A percentile compares a stretch with the other conserved stretches of the same genome.
phyloP scores from a whole-genome alignment of 371 early-diverging fungal genomes.

The Mucor indicus region DNA sequence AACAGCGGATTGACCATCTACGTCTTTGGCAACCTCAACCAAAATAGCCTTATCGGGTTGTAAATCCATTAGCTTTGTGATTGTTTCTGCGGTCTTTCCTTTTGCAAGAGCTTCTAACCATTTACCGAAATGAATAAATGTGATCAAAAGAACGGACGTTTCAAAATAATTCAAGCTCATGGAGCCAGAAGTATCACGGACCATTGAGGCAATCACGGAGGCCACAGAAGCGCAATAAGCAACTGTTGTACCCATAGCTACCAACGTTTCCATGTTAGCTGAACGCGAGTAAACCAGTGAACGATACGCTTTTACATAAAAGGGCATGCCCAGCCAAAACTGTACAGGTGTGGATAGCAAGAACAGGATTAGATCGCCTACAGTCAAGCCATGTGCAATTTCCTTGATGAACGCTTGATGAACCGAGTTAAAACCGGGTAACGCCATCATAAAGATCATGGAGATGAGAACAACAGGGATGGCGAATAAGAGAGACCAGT shows the following conservation, averaged over 20 bases:
- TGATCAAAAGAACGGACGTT: constrained; percentile 63
- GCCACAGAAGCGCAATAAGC: constrained; percentile 60
- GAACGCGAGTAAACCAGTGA: constrained; percentile 56
- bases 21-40: constrained; percentile 15
- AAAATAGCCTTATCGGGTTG: constrained; percentile 64
- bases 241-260: constrained; percentile 67
- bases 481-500: constrained; percentile 59
- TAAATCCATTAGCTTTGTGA: constrained; percentile 66
- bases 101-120: constrained; percentile 72
- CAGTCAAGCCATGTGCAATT: constrained; percentile 41
- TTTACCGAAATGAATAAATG: constrained; percentile 68
- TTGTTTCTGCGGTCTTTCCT: constrained; percentile 67
- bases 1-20: too few species aligned
- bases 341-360: constrained; percentile 57
- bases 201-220: constrained; percentile 55
- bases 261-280: constrained; percentile 71
- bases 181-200: constrained; percentile 13
- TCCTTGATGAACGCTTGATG: constrained; percentile 31
- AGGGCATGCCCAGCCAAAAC: constrained; percentile 54
- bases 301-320: constrained; percentile 52
- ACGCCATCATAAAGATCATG: constrained; percentile 63
- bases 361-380: constrained; percentile 51
- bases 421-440: constrained; percentile 40
- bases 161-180: constrained; percentile 64
- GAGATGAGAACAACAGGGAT: constrained; percentile 58